A percentile compares a stretch with the other conserved stretches of the same genome.
Conservation (phyloP, 805 yeast species). For the Spathaspora boniae region DNA sequence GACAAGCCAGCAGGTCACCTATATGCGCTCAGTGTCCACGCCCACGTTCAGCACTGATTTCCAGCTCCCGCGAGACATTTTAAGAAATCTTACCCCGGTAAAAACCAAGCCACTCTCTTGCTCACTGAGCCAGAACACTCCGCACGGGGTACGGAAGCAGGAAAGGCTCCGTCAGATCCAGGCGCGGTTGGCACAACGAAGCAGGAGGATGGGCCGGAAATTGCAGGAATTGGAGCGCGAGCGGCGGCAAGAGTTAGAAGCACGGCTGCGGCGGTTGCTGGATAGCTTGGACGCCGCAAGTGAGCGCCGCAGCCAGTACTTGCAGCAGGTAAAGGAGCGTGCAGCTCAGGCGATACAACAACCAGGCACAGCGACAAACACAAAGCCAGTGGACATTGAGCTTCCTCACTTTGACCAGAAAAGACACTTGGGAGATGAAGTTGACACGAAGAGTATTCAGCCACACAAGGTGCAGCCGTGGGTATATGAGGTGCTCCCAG, state of each 20-base stretch:
- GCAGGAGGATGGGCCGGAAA: conserved; percentile 1
- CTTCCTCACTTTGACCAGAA: neutral
- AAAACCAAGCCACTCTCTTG: neutral
- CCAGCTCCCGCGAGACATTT: conserved; percentile 6
- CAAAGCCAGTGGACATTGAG: neutral
- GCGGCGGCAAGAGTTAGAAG: neutral
- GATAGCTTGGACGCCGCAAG: conserved; percentile 4
- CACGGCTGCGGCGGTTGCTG: neutral
- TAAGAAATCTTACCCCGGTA: conserved; percentile 8
- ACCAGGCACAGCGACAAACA: neutral
- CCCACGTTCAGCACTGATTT: conserved; percentile 3
- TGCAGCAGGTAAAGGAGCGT: conserved; percentile 4
- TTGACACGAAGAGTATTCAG: neutral
- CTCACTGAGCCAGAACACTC: neutral
- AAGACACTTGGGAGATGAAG: neutral
- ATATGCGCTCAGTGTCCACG: too few relatives aligned
- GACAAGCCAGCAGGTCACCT: too few relatives aligned
- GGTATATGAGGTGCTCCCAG: too few relatives aligned
- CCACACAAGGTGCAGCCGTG: too few relatives aligned
- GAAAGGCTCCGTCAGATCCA: conserved; percentile 4
- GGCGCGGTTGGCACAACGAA: neutral
- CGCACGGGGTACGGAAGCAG: conserved; percentile 2
- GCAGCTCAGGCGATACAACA: conserved; percentile 4
- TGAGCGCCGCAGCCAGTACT: conserved; percentile 7
- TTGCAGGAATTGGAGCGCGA: conserved; percentile 1